Percentiles rank a stretch among this genome's conserved stretches.
Evolutionary conservation across 2,329 filamentous ascomycete genomes (phyloP).

Genomic region (Colletotrichum siamense): DNA sequence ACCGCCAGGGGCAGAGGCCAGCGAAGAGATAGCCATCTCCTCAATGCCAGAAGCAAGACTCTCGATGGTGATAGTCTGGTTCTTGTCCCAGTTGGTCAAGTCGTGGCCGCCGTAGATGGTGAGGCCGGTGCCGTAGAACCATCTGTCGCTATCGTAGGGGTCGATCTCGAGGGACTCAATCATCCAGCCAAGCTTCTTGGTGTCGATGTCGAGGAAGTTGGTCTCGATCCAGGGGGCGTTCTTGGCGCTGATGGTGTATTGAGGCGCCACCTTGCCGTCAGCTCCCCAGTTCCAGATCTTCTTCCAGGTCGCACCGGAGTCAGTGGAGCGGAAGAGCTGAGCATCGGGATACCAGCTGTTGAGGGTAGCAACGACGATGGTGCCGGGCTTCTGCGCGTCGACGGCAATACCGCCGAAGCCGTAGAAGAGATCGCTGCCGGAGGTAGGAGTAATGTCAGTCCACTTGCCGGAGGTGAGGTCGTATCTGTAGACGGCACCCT

Average conservation of each 20-base stretch:
- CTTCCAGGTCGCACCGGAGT: conserved; percentile 61
- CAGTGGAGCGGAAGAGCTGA: conserved; percentile 58
- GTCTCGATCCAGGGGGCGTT: conserved; percentile 59
- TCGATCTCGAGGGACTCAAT: conserved; percentile 64
- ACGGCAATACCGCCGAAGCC: conserved; percentile 63
- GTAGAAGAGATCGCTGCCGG: conserved; percentile 50
- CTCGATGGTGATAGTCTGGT: conserved; percentile 52
- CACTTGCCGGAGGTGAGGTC: conserved; percentile 53
- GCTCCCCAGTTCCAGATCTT: conserved; percentile 51
- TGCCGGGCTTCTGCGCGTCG: conserved; percentile 59
- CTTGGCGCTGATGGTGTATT: conserved; percentile 24
- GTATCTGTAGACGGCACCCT: conserved; percentile 60
- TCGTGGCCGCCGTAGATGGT: conserved; percentile 60
- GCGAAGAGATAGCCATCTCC: conserved; percentile 54
- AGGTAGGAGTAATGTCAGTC: conserved; percentile 62
- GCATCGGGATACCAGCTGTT: conserved; percentile 67
- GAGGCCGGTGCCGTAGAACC: conserved; percentile 65
- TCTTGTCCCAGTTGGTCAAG: conserved; percentile 59
- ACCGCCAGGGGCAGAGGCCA: conserved; percentile 55
- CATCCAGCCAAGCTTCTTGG: conserved; percentile 65
- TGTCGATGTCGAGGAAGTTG: conserved; percentile 50
- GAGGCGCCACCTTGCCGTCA: conserved; percentile 4
- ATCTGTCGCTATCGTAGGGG: conserved; percentile 63
- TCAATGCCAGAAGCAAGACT: conserved; percentile 61
- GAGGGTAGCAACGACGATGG: conserved; percentile 59